These are phyloP conservation scores for Trypanosoma boissoni DNA, from an alignment of 208 protist genomes.

Conservation along the genomic window DNA sequence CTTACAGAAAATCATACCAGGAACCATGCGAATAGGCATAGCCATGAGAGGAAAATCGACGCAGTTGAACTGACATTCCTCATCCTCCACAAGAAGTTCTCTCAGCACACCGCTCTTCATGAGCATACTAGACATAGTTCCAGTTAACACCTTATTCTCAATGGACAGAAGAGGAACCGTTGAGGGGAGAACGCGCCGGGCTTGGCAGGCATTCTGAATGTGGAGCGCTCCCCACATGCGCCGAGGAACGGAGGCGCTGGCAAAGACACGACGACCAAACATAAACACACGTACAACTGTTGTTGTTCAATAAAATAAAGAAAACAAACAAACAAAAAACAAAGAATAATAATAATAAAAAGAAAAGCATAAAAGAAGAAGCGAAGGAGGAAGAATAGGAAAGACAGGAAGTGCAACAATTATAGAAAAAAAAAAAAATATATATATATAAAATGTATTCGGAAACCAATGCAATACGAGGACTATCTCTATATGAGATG, in stretches of 20 bases:
- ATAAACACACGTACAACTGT: slow-evolving; percentile 23
- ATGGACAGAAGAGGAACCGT: slow-evolving; percentile 34
- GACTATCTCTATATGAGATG: too few relatives aligned
- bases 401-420: too few relatives aligned
- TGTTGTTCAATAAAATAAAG: not conserved
- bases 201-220: slow-evolving; percentile 62
- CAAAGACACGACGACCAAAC: slow-evolving; percentile 82
- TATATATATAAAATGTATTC: too few relatives aligned
- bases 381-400: too few relatives aligned
- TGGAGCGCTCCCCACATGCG: slow-evolving; percentile 62
- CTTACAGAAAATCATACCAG: too few relatives aligned
- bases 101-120: not conserved
- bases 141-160: not conserved
- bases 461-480: too few relatives aligned
- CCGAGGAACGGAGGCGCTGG: slow-evolving; percentile 68
- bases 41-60: slow-evolving; percentile 4
- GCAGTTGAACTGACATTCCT: not conserved
- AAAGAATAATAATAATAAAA: slow-evolving; percentile 1
- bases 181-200: slow-evolving; percentile 54
- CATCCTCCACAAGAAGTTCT: not conserved
- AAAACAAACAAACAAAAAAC: not conserved
- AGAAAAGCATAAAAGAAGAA: slow-evolving; percentile 3
- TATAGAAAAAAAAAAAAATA: not conserved
- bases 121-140: not conserved
- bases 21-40: not conserved